Base-by-base conservation (phyloP, 202 grass and related monocot genomes). In the Digitaria exilis region DNA sequence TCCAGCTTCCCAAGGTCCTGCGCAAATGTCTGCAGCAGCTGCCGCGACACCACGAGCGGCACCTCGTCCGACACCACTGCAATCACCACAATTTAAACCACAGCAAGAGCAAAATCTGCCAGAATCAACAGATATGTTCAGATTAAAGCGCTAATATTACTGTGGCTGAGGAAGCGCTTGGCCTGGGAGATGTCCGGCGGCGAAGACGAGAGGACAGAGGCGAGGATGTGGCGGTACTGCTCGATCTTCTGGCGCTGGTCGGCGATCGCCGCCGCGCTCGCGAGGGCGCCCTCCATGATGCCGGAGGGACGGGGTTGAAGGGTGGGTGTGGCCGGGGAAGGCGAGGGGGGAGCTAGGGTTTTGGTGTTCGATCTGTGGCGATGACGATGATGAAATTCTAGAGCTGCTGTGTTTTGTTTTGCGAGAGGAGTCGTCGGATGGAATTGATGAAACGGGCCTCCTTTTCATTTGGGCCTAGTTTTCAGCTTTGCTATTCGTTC, bases 171-270 rank as follows among this genome's bases (percentile, higher is more conserved):
- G 81, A 99, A 99, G 48, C 93, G 89, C 89, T 96, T 99, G 77
- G 93, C 92, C 82, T 94, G 91, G 22, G 96, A 73, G 86, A 94
- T 89, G 74, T 94, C 91, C 70, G 89, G 87, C 41, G 87, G 85
- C 32, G 92, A 90, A 24, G 89, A 94, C 8, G 93, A 86, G 75
- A 99, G 87, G 68, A 99, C 78, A 66, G 96, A 92, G 66, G 96
- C 91, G 74, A 99, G 96, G 85, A 99, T 99, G 86, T 87, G 81
- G 78, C 87, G 89, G 88, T 99, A 99, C 84, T 96, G 89, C 81
- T 99, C 93, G 71, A 99, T 99, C 93, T 99, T 99, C 84, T 99
- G 96, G 56, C 91, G 80, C 84, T 96, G 93, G 54, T 99, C 93
- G 51, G 75, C 77, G 71, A 99, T 96, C 55, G 87, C 87, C 80